phyloP scores from a whole-genome alignment of 2,329 filamentous ascomycete genomes.

The Fusarium sp. region DNA sequence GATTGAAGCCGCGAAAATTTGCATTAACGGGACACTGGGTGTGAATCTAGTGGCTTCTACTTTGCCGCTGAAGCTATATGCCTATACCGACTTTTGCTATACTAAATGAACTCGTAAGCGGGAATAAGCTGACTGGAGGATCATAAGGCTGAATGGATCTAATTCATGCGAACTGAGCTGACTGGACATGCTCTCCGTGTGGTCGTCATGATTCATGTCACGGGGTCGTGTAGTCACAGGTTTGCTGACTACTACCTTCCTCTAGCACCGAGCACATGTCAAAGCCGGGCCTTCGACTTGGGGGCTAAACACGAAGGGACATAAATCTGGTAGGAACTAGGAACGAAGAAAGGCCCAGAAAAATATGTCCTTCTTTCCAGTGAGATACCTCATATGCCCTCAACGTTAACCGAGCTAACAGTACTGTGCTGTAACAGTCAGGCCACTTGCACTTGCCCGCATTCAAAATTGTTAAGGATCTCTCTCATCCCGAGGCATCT shows the following conservation, averaged over 20 bases:
- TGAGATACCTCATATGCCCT: background rate
- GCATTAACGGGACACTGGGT: constrained; percentile 37
- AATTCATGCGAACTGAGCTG: constrained; percentile 1
- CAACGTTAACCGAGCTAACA: constrained; percentile 5
- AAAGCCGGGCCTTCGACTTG: background rate
- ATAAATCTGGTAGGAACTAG: background rate
- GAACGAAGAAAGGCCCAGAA: background rate
- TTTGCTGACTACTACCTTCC: too few species aligned
- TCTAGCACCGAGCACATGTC: constrained; percentile 40
- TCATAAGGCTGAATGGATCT: background rate
- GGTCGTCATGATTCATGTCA: constrained; percentile 32
- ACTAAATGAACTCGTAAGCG: too few species aligned
- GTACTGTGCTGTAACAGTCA: background rate
- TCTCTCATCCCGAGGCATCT: constrained; percentile 46
- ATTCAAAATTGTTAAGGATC: constrained; percentile 18
- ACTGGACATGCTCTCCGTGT: constrained; percentile 11
- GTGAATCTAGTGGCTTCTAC: constrained; percentile 25
- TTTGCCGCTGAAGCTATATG: background rate
- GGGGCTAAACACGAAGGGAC: background rate
- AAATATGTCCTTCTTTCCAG: background rate
- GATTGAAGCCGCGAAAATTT: constrained; percentile 44
- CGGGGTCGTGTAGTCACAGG: constrained; percentile 18
- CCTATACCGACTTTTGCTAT: background rate
- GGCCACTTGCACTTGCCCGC: background rate
- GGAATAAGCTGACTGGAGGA: constrained; percentile 7